phyloP scores from a whole-genome alignment of 768 basidiomycete genomes.

The Boletus vinaceobasis region DNA sequence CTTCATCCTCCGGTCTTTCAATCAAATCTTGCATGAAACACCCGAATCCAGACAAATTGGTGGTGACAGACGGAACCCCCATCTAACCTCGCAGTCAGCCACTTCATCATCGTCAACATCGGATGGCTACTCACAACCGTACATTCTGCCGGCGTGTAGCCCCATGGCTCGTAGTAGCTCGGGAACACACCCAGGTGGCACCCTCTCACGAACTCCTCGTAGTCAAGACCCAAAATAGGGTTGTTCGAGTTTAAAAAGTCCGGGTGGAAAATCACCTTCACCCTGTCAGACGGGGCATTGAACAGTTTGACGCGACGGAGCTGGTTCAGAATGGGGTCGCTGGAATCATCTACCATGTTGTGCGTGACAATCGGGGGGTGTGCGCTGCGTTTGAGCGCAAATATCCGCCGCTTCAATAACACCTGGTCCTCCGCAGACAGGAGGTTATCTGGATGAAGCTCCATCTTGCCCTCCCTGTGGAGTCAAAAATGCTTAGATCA shows the following conservation, averaged over 20 bases:
- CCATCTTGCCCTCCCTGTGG: slow-evolving; percentile 65
- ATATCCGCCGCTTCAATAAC: slow-evolving; percentile 91
- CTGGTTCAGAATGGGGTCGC: slow-evolving; percentile 92
- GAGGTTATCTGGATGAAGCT: slow-evolving; percentile 71
- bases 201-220: slow-evolving; percentile 98
- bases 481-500: neutral
- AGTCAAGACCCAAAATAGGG: slow-evolving; percentile 94
- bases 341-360: slow-evolving; percentile 94
- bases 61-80: slow-evolving; percentile 97
- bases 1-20: slow-evolving; percentile 90
- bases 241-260: slow-evolving; percentile 98
- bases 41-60: slow-evolving; percentile 96
- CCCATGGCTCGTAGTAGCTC: slow-evolving; percentile 96
- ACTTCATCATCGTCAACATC: neutral
- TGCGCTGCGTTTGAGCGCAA: slow-evolving; percentile 91
- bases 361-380: slow-evolving; percentile 98
- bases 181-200: slow-evolving; percentile 99
- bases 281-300: slow-evolving; percentile 83
- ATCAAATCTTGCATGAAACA: slow-evolving; percentile 99
- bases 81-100: slow-evolving; percentile 49
- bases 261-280: slow-evolving; percentile 97
- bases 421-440: slow-evolving; percentile 92
- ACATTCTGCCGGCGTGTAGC: slow-evolving; percentile 96
- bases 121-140: slow-evolving; percentile 71
- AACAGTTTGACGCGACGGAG: slow-evolving; percentile 92